Evolutionary conservation across 2,329 filamentous ascomycete genomes (phyloP).

Genomic region (Harringtonia aguacate): DNA sequence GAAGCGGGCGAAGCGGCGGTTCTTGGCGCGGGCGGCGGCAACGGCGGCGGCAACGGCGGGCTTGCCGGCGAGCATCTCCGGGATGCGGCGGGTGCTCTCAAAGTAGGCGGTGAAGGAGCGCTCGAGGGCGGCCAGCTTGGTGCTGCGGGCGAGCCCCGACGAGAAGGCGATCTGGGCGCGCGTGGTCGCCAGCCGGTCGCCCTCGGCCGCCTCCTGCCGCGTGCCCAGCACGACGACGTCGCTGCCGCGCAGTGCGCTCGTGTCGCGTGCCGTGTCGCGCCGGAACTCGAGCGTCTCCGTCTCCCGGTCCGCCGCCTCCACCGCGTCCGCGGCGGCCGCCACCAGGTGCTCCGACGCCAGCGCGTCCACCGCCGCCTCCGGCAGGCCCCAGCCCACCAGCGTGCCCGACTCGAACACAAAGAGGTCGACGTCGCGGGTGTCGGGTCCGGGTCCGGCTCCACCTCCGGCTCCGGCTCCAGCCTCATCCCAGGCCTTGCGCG

Average conservation of each 20-base stretch:
- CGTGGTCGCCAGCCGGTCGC: constrained; percentile 45
- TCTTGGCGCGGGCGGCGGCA: constrained; percentile 14
- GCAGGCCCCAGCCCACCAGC: constrained; percentile 83
- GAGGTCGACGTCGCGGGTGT: constrained; percentile 60
- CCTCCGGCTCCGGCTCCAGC: not conserved
- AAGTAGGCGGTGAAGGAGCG: constrained; percentile 75
- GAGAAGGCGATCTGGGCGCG: constrained; percentile 95
- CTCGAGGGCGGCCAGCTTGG: constrained; percentile 88
- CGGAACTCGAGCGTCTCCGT: constrained; percentile 84
- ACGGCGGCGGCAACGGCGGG: constrained; percentile 21
- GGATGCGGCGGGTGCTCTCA: constrained; percentile 73
- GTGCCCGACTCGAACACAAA: constrained; percentile 95
- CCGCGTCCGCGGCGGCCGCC: constrained; percentile 55
- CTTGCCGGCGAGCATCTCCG: constrained; percentile 57
- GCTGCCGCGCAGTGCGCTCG: constrained; percentile 73
- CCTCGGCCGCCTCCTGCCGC: constrained; percentile 38
- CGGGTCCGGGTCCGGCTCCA: too few relatives aligned
- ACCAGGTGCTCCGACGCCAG: constrained; percentile 63
- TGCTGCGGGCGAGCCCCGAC: constrained; percentile 82
- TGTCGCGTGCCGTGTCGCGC: constrained; percentile 61
- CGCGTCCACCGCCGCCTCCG: constrained; percentile 59
- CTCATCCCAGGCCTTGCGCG: constrained; percentile 27
- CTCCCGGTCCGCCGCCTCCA: constrained; percentile 56
- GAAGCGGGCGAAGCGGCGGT: constrained; percentile 11
- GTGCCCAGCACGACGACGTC: constrained; percentile 87